Base-by-base conservation (phyloP, 2,329 filamentous ascomycete genomes). In the Alternaria alternata region DNA sequence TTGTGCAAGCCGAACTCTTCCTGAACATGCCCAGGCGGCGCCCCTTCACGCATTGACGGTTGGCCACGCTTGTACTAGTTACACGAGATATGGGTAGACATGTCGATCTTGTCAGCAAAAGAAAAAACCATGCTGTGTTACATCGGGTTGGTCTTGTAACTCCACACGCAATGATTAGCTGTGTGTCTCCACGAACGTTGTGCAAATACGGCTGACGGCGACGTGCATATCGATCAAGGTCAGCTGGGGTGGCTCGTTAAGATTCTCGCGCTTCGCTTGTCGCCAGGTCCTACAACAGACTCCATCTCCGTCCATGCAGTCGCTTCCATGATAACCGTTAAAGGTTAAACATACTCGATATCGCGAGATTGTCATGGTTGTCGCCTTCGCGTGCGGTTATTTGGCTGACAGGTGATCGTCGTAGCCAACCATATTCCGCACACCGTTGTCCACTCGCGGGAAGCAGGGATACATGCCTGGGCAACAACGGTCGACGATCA, bases 401-500 rank as follows among this genome's bases (percentile, higher is more conserved):
- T 47, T 47, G 16, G 24, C 28, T 51, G 43, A 24, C 26, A 54
- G 39, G 49, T 38, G 18, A 51, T 38, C 26, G 30, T 39, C n/a
- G 24, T 44, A 32, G 52, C 24, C 46, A 34, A 54, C 53, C 48
- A 53, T 39, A 54, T 59, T 36, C 54, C 34, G 61, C 55, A 48
- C 59, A 59, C 64, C 62, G 63, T 68, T 68, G 66, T 62, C 55
- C 57, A 49, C 60, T 38, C 66, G 66, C 71, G 69, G 70, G 64
- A 66, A 69, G 69, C 75, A 75, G 71, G 75, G 74, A 70, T 77
- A 30, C 24, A 54, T 52, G 55, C 56, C 60, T 66, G 66, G 67
- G 61, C 64, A 65, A 61, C 64, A 73, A 70, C 72, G 66, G 72
- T 54, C 54, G 73, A 63, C 69, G 68, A 75, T 77, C 72, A 69